These are phyloP conservation scores for Cucumis melo DNA, from an alignment of 306 rosid species.

Conservation along the genomic window DNA sequence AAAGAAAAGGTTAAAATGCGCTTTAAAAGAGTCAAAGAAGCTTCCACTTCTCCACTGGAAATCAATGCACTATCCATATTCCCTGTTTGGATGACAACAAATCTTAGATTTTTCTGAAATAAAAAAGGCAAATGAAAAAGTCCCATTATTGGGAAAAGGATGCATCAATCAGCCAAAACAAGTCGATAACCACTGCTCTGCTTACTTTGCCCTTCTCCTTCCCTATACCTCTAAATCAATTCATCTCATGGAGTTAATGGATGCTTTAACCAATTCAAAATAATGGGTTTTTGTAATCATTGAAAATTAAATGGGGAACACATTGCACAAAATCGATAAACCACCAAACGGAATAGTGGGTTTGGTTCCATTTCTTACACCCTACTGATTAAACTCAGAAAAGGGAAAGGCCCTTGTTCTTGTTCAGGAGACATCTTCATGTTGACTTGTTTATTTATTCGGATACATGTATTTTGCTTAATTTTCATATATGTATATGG, in stretches of 20 bases:
- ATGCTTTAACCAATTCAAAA: neutral
- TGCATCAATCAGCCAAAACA: neutral
- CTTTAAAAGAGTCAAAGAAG: conserved; percentile 5
- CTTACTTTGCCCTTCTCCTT: neutral
- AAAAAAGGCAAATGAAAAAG: neutral
- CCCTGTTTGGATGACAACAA: conserved; percentile 8
- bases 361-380: too few relatives aligned
- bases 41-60: conserved; percentile 7
- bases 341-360: neutral
- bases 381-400: too few relatives aligned
- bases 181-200: neutral
- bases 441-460: too few relatives aligned
- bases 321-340: neutral
- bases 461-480: too few relatives aligned
- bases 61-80: conserved; percentile 1
- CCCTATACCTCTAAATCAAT: neutral
- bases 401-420: too few relatives aligned
- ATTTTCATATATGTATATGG: too few relatives aligned
- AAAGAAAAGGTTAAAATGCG: conserved; percentile 2
- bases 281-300: neutral
- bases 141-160: neutral
- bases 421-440: too few relatives aligned
- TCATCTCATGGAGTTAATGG: neutral
- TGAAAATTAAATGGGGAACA: neutral
- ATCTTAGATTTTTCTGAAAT: neutral